Base-by-base conservation (phyloP, 345 rosid species). In the Moricandia arvensis region DNA sequence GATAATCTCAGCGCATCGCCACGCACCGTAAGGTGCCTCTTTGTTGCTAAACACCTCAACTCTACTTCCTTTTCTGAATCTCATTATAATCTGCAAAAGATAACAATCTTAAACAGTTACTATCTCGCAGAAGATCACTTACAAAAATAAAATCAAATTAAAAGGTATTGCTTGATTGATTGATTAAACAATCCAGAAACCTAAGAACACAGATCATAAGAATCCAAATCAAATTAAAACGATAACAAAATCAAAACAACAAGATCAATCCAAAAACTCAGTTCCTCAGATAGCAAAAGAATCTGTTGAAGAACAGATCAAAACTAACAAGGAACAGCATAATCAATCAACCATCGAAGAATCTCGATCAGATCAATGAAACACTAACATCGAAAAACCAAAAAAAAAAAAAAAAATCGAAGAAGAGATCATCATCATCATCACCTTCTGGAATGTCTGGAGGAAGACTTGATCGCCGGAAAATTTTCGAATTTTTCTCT, bases 11-110 rank as follows among this genome's bases (percentile, higher is more conserved):
- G 88, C 93, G 61, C 82, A 81, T 17, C 71, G 81, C 98, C 95
- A 93, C 0, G 83, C 85, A 37, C 91, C 94, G 15, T 81, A 78
- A 11, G 88, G 76, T 15, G 74, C 84, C 75, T 86, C 89, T 13
- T 84, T 75, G 75, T 58, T 82, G 82, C 82, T 86, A 59, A 85
- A 80, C 1, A 90, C 87, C 87, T 93, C 98, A 62, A 93, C 91
- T 67, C 75, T 83, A 37, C 75, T 83, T 11, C 96, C 93, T 80
- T 84, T 89, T 69, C 70, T 87, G 83, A 89, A 85, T 81, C 88
- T 86, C 95, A 89, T 90, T 71, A 78, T 68, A 1, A 79, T 60
- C 82, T 79, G 71, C 66, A 68, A 51, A 31, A 37, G 43, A 24
- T 2, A 41, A 45, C 78, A 18, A 66, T 57, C 65, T 27, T 15